These are phyloP conservation scores for Phyllosticta citrichinensis DNA, from an alignment of 2,329 filamentous ascomycete genomes.

Conservation along the genomic window DNA sequence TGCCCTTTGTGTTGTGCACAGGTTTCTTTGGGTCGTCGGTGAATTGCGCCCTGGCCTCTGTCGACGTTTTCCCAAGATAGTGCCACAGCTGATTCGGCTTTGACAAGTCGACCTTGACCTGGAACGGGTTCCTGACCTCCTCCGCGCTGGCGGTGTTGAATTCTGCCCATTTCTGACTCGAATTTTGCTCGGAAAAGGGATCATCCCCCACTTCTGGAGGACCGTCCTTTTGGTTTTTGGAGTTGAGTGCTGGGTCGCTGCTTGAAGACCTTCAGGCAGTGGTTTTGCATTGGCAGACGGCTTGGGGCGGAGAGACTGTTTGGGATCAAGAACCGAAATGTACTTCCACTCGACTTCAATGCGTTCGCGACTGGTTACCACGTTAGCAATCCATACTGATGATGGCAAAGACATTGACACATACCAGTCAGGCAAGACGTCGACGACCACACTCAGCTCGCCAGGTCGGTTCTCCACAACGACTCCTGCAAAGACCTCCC, in stretches of 20 bases:
- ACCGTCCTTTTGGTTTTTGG: constrained; percentile 39
- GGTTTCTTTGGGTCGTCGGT: constrained; percentile 61
- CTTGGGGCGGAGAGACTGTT: constrained; percentile 62
- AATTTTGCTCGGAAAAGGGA: constrained; percentile 36
- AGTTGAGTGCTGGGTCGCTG: constrained; percentile 33
- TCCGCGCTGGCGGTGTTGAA: constrained; percentile 50
- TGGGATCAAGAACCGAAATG: constrained; percentile 60
- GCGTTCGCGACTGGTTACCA: constrained; percentile 44
- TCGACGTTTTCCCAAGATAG: constrained; percentile 78
- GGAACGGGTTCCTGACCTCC: constrained; percentile 32
- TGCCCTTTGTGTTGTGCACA: constrained; percentile 58
- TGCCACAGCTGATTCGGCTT: constrained; percentile 75
- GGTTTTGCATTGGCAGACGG: constrained; percentile 63
- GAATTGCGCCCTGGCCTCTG: constrained; percentile 83
- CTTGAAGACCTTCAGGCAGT: constrained; percentile 49
- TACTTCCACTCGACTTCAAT: constrained; percentile 80
- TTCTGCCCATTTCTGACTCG: constrained; percentile 47
- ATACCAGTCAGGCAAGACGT: constrained; percentile 77
- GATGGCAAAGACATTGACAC: constrained; percentile 24
- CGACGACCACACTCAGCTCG: constrained; percentile 68
- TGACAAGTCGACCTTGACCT: constrained; percentile 60
- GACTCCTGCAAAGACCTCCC: constrained; percentile 83
- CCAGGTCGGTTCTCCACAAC: constrained; percentile 72
- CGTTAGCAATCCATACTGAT: constrained; percentile 12
- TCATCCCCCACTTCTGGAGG: constrained; percentile 39